Evolutionary conservation across 352 stramenopile genomes (phyloP), one percentile per base, ranked within the genome.

Genomic region (Globisporangium uncinulatum): DNA sequence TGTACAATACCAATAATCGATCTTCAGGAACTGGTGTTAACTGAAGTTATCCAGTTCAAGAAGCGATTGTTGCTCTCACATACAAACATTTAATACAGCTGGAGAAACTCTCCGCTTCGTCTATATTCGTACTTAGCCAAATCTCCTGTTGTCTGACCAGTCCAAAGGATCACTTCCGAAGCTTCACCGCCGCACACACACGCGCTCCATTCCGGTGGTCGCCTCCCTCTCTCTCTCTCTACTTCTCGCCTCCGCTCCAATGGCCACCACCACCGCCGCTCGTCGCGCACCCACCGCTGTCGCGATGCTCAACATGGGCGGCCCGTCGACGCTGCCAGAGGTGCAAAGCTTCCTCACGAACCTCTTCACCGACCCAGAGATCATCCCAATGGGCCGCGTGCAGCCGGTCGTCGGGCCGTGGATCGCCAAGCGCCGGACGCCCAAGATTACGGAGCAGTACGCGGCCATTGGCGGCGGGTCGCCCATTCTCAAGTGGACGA

Each of bases 341-440:
- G 96, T 99, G 41, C 87, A 98, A 83, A 78, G 76, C 73, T 99
- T 99, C 74, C 81, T 99, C 46, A 99, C 96, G 59, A 99, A 99
- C 74, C 83, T 99, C 41, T 99, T 99, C 79, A 92, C 87, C 41
- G 97, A 99, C 77, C 91, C 94, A 6, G 97, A 99, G 69, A 98
- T 99, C 67, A 99, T 99, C 70, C 94, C 95, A 17, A 94, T 99
- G 57, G 97, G 97, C 14, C 67, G 67, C 8, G 62, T 95, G 48
- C 84, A 99, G 61, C 62, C 87, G 34, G 72, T 86, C 11, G 77
- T 99, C 8, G 81, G 79, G 10, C 77, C 76, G 5, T 87, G 78
- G 56, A 65, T 94, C 56, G 81, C 79, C 50, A 87, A 89, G 66
- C 76, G 80, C 62, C 83, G 97, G 45, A 97, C 97, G 41, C 96